These are phyloP conservation scores for Cryphonectria nitschkei DNA, from an alignment of 2,329 filamentous ascomycete species.

Conservation along the genomic window DNA sequence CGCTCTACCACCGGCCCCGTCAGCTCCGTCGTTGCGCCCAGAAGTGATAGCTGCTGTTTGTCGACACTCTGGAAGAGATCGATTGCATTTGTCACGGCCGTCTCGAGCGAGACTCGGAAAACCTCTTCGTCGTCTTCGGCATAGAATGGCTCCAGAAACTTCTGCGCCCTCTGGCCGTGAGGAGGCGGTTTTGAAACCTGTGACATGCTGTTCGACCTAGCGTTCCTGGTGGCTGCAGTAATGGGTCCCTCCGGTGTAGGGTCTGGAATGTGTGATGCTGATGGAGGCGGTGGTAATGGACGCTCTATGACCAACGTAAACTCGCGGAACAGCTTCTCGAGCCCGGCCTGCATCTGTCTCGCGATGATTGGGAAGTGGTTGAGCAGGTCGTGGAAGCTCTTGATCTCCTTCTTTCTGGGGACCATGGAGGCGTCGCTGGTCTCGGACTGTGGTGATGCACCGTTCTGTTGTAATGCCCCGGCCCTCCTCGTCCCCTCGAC, in stretches of 20 bases:
- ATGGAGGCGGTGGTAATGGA: constrained; percentile 76
- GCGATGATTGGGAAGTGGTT: constrained; percentile 95
- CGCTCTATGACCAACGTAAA: constrained; percentile 86
- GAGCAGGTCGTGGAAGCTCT: constrained; percentile 85
- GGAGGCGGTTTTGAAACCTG: constrained; percentile 18
- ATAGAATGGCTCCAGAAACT: constrained; percentile 64
- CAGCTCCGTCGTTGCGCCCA: constrained; percentile 90
- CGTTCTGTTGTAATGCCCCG: constrained; percentile 33
- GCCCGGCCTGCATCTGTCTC: constrained; percentile 88
- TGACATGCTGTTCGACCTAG: constrained; percentile 54
- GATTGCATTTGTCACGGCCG: constrained; percentile 88
- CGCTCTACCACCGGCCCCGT: constrained; percentile 91
- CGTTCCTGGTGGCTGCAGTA: constrained; percentile 56
- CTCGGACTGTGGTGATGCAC: constrained; percentile 34
- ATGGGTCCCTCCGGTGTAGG: constrained; percentile 61
- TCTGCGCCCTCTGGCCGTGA: constrained; percentile 28
- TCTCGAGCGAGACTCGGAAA: constrained; percentile 87
- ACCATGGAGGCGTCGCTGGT: constrained; percentile 49
- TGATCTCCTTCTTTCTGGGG: constrained; percentile 85
- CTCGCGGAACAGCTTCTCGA: constrained; percentile 88
- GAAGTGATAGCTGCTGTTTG: constrained; percentile 88
- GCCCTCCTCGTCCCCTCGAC: constrained; percentile 46
- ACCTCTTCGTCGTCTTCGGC: constrained; percentile 89
- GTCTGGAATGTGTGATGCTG: constrained; percentile 62
- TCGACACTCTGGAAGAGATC: constrained; percentile 96